Evolutionary conservation across 1,284 basidiomycete species (phyloP), one percentile per base, ranked within the genome.

Genomic region (Microstroma glucosiphilum): DNA sequence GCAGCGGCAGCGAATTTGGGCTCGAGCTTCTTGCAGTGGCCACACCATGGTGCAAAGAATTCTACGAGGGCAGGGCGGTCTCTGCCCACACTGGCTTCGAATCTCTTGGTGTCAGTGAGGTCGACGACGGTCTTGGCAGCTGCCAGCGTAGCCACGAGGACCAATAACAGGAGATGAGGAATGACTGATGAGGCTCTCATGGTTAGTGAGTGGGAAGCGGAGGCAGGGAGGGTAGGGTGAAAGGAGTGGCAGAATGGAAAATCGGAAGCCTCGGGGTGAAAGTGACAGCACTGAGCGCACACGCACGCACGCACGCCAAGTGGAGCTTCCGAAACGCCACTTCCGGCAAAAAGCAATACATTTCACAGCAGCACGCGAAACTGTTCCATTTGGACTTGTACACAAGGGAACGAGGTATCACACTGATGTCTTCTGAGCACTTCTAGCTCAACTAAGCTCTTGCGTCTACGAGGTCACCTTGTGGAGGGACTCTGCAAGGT

Each of bases 1-100:
- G 88, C 93, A 19, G 96, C 85, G 79, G 93, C 84, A 79, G 94
- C 93, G 71, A 90, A 96, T 2, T 82, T 81, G 12, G 92, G 92
- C 0, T 90, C 91, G 62, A 96, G 88, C 82, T 85, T 88, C 89
- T 89, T 79, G 69, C 69, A 80, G 77, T 79, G 77, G 26, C 77
- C 77, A 58, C 77, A 79, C 77, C 77, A 79, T 17, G 76, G 77
- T 4, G 77, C 77, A 54, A 67, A 78, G 68, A 70, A 76, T 58
- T 77, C 69, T 62, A 78, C 71, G 43, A 77, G 69, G 37, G 71
- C 70, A 26, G 69, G 69, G 40, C 66, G 66, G 40, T 66, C 59
- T 48, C 69, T 67, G 56, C 75, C 76, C 37, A 77, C 68, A 42
- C 66, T 56, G 43, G 65, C 68, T 17, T 77, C 65, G 54, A 71